phyloP scores from a whole-genome alignment of 495 filamentous ascomycete genomes.

The Hypoxylon subgilvum region DNA sequence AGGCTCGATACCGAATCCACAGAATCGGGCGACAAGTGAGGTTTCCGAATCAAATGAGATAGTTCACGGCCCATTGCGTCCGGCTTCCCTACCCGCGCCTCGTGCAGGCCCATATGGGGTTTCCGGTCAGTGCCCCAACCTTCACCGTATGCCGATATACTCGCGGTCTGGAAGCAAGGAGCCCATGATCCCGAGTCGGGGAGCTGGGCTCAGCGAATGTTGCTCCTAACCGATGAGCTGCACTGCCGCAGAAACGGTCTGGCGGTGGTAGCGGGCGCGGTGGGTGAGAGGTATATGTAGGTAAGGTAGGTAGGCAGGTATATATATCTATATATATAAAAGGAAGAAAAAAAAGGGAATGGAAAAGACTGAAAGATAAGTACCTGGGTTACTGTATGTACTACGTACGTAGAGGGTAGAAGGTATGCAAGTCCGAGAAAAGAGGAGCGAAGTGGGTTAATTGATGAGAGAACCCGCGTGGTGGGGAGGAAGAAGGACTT shows the following conservation, averaged over 20 bases:
- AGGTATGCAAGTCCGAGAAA: neutral
- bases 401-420: neutral
- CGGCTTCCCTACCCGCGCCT: constrained; percentile 17
- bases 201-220: constrained; percentile 19
- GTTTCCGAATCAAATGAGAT: constrained; percentile 24
- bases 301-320: no score
- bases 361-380: no score
- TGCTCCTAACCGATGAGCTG: constrained; percentile 8
- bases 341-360: neutral
- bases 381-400: no score
- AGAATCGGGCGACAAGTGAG: constrained; percentile 27
- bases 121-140: constrained; percentile 20
- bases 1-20: constrained; percentile 16
- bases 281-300: neutral
- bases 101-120: constrained; percentile 22
- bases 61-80: constrained; percentile 30
- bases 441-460: constrained; percentile 21
- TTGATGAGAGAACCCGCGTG: constrained; percentile 19
- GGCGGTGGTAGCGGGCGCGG: constrained; percentile 3
- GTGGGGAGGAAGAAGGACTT: constrained; percentile 15
- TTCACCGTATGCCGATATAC: constrained; percentile 34
- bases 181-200: constrained; percentile 36
- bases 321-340: neutral
- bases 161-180: constrained; percentile 29
- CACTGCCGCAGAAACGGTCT: constrained; percentile 10